phyloP scores from a whole-genome alignment of 768 basidiomycete species.

The Omphalotus guepiniiformis region DNA sequence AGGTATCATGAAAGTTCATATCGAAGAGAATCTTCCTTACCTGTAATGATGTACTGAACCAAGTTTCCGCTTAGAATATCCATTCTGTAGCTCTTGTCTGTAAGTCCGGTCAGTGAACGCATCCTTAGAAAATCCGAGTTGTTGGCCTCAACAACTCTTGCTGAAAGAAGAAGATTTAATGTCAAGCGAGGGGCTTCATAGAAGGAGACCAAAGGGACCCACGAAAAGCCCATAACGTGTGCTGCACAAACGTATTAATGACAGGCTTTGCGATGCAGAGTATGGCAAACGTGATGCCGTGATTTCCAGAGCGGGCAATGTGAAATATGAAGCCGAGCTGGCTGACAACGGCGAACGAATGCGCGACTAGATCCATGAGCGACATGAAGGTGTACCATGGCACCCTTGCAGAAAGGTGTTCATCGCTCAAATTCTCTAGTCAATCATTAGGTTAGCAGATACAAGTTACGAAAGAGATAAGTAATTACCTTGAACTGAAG shows the following conservation, averaged over 20 bases:
- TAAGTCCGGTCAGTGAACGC: not conserved
- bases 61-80: conserved; percentile 5
- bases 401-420: not conserved
- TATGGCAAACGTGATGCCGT: conserved; percentile 1
- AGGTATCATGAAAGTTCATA: not conserved
- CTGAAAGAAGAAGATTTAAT: not conserved
- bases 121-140: conserved; percentile 5
- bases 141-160: not conserved
- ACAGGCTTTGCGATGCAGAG: conserved; percentile 3
- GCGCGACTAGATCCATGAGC: not conserved
- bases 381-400: not conserved
- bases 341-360: conserved; percentile 1
- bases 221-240: conserved; percentile 3
- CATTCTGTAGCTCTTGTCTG: not conserved
- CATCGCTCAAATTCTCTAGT: not conserved
- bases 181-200: not conserved
- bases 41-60: conserved; percentile 5
- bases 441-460: not conserved
- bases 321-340: conserved; percentile 5
- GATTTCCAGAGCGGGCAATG: conserved; percentile 4
- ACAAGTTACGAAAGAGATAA: not conserved
- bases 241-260: not conserved
- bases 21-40: not conserved
- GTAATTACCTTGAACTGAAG: not conserved
- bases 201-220: not conserved